A percentile compares a stretch with the other conserved stretches of the same genome.
These are phyloP conservation scores for Magnaporthiopsis incrustans DNA, from an alignment of 2,329 filamentous ascomycete species.

Conservation along the genomic window DNA sequence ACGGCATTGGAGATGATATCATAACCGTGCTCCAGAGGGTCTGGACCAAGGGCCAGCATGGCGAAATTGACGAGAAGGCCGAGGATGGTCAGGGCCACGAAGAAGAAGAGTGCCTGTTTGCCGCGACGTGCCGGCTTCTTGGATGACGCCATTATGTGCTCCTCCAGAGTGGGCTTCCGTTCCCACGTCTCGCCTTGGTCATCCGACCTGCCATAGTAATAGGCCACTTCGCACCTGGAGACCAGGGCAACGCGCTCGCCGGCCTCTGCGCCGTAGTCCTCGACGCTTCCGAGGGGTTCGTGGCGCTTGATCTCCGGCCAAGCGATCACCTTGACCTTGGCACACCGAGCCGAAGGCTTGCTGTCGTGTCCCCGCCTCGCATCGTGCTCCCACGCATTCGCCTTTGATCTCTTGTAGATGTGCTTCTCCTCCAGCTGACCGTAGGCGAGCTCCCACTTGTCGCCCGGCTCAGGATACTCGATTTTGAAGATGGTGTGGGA, in stretches of 20 bases:
- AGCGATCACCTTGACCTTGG: constrained; percentile 23
- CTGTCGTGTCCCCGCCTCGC: constrained; percentile 7
- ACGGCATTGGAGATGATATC: not conserved
- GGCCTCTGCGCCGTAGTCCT: constrained; percentile 1
- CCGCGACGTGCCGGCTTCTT: not conserved
- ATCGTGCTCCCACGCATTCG: constrained; percentile 9
- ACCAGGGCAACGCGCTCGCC: constrained; percentile 17
- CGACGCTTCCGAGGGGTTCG: constrained; percentile 13
- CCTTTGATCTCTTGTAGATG: constrained; percentile 16
- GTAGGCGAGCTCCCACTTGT: constrained; percentile 18
- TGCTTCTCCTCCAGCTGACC: constrained; percentile 14
- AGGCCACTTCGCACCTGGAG: constrained; percentile 19
- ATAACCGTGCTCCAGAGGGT: not conserved
- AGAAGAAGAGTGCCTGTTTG: not conserved
- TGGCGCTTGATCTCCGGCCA: constrained; percentile 23
- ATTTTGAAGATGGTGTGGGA: constrained; percentile 23
- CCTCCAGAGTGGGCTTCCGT: constrained; percentile 12
- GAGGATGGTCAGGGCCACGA: not conserved
- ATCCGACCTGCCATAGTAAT: constrained; percentile 20
- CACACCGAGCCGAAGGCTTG: constrained; percentile 9
- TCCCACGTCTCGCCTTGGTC: constrained; percentile 10
- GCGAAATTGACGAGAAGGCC: not conserved
- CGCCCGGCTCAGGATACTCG: constrained; percentile 19
- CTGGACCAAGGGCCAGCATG: not conserved
- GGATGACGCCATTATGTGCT: constrained; percentile 10